A percentile compares a stretch with the other conserved stretches of the same genome.
These are phyloP conservation scores for Suillus occidentalis DNA, from an alignment of 768 basidiomycete genomes.

Conservation along the genomic window DNA sequence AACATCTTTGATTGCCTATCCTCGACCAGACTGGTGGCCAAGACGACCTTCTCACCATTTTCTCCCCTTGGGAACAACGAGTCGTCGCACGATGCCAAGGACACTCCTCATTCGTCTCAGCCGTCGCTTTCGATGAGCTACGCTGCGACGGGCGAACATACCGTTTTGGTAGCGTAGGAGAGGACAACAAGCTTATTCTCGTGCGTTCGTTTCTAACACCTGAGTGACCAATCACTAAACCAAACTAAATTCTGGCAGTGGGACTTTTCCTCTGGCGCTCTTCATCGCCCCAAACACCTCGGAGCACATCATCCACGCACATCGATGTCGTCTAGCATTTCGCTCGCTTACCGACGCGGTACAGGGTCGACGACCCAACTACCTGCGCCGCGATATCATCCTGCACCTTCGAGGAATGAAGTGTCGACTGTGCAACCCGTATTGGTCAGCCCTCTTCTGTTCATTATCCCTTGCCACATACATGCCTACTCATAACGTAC, in stretches of 20 bases:
- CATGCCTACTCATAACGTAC: neutral
- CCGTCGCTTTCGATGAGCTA: slow-evolving; percentile 86
- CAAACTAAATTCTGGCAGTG: slow-evolving; percentile 51
- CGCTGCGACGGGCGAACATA: slow-evolving; percentile 89
- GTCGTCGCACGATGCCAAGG: slow-evolving; percentile 96
- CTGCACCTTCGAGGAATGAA: slow-evolving; percentile 88
- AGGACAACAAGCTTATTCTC: slow-evolving; percentile 92
- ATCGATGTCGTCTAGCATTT: slow-evolving; percentile 78
- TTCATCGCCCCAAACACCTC: slow-evolving; percentile 86
- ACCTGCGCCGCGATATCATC: slow-evolving; percentile 65
- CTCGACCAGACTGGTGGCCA: slow-evolving; percentile 83
- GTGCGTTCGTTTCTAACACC: slow-evolving; percentile 41
- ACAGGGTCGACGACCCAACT: slow-evolving; percentile 56
- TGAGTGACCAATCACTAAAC: neutral
- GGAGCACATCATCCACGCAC: slow-evolving; percentile 70
- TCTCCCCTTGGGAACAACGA: slow-evolving; percentile 92
- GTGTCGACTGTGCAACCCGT: slow-evolving; percentile 90
- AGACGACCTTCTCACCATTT: slow-evolving; percentile 93
- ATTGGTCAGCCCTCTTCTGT: slow-evolving; percentile 49
- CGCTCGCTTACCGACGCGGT: slow-evolving; percentile 67
- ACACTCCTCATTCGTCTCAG: slow-evolving; percentile 91
- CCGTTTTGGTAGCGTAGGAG: slow-evolving; percentile 93
- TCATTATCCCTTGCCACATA: neutral
- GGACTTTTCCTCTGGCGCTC: slow-evolving; percentile 89
- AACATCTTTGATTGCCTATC: slow-evolving; percentile 4